Conservation (phyloP, 2,329 filamentous ascomycete genomes). For the Blastomyces emzantsi region DNA sequence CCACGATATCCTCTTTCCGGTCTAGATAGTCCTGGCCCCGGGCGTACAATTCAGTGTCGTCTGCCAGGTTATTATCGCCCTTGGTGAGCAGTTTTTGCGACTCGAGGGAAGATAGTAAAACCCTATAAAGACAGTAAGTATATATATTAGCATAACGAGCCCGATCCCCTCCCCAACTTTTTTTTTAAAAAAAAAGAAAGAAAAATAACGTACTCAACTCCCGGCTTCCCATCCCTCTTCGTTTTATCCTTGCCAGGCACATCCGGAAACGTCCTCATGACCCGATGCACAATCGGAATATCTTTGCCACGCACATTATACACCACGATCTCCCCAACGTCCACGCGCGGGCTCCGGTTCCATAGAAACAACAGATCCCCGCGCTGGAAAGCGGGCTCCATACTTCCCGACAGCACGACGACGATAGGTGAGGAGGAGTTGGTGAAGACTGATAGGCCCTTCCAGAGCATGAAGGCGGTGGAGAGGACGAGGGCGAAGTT, state of each 20-base stretch:
- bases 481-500: slow-evolving; percentile 87
- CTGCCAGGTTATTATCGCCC: slow-evolving; percentile 90
- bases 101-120: slow-evolving; percentile 14
- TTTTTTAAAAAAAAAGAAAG: not conserved
- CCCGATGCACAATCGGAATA: slow-evolving; percentile 92
- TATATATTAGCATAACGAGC: not conserved
- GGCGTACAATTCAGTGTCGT: slow-evolving; percentile 89
- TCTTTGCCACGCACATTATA: slow-evolving; percentile 88
- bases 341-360: slow-evolving; percentile 53
- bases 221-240: slow-evolving; percentile 23
- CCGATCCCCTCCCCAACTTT: not conserved
- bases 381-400: slow-evolving; percentile 59
- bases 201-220: slow-evolving; percentile 8
- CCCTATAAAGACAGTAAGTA: not conserved
- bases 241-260: slow-evolving; percentile 27
- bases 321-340: slow-evolving; percentile 64
- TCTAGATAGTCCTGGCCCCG: slow-evolving; percentile 77
- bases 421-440: slow-evolving; percentile 64
- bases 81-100: slow-evolving; percentile 70
- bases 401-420: slow-evolving; percentile 57
- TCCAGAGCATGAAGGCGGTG: slow-evolving; percentile 94
- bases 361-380: slow-evolving; percentile 57
- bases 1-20: slow-evolving; percentile 76
- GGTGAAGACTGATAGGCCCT: slow-evolving; percentile 69
- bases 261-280: slow-evolving; percentile 61